Percentiles rank a stretch among this genome's conserved stretches.
These are phyloP conservation scores for Epichloe uncinata DNA, from an alignment of 2,329 filamentous ascomycete species.

Conservation along the genomic window DNA sequence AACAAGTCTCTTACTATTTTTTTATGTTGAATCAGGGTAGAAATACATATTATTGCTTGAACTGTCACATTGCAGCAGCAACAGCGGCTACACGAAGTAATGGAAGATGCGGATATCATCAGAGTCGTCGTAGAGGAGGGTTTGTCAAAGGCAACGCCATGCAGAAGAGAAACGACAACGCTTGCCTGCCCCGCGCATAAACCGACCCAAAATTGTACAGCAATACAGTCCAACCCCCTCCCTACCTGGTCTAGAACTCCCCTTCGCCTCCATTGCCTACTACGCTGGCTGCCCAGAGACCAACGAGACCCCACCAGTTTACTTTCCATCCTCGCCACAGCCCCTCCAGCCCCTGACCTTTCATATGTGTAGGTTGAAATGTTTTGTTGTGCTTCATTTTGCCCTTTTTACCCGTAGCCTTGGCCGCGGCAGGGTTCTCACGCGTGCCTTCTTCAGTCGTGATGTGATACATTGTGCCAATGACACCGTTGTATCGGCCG, in stretches of 20 bases:
- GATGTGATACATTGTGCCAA: conserved; percentile 87
- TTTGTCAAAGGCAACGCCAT: conserved; percentile 4
- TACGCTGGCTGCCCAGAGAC: conserved; percentile 57
- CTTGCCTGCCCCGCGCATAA: neutral
- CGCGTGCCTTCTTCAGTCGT: conserved; percentile 66
- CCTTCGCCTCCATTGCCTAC: conserved; percentile 48
- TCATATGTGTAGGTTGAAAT: conserved; percentile 26
- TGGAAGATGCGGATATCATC: conserved; percentile 23
- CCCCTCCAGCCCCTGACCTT: conserved; percentile 55
- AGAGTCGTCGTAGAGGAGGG: conserved; percentile 5
- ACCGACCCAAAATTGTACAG: conserved; percentile 4
- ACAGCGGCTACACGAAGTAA: conserved; percentile 9
- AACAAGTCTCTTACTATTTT: conserved; percentile 24
- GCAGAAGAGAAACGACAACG: neutral
- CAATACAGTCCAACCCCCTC: conserved; percentile 4
- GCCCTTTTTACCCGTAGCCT: conserved; percentile 19
- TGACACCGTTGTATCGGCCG: conserved; percentile 69
- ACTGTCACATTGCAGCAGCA: neutral
- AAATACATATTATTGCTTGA: neutral
- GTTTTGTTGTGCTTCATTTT: conserved; percentile 19
- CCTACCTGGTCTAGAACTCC: conserved; percentile 34
- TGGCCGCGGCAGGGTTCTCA: conserved; percentile 22
- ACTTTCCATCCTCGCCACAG: conserved; percentile 66
- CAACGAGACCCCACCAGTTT: conserved; percentile 64
- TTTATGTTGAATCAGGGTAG: neutral